Conservation (phyloP, 2,329 filamentous ascomycete genomes). For the Exophiala sideris region DNA sequence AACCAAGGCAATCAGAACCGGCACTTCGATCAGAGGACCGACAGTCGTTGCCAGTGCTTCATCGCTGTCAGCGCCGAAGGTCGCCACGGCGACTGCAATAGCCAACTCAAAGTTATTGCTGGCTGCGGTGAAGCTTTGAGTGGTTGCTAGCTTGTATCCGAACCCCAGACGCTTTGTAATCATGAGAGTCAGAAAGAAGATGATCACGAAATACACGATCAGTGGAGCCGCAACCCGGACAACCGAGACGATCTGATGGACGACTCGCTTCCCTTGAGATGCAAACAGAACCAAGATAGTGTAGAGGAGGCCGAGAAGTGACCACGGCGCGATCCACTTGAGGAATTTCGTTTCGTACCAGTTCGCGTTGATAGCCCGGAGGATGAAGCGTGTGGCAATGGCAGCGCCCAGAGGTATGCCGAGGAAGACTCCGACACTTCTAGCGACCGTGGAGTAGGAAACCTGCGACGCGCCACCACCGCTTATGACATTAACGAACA, state of each 20-base stretch:
- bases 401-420: slow-evolving; percentile 80
- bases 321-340: slow-evolving; percentile 67
- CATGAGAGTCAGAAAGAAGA: slow-evolving; percentile 68
- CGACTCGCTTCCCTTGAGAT: slow-evolving; percentile 71
- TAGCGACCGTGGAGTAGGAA: slow-evolving; percentile 65
- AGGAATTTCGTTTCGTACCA: slow-evolving; percentile 70
- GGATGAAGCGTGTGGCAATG: slow-evolving; percentile 64
- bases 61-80: slow-evolving; percentile 72
- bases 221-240: slow-evolving; percentile 76
- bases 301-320: slow-evolving; percentile 77
- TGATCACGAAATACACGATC: slow-evolving; percentile 72
- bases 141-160: slow-evolving; percentile 65
- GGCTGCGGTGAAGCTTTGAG: slow-evolving; percentile 82
- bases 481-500: slow-evolving; percentile 69
- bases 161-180: slow-evolving; percentile 63
- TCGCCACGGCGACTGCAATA: slow-evolving; percentile 81
- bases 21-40: slow-evolving; percentile 81
- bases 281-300: slow-evolving; percentile 85
- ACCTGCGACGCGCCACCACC: slow-evolving; percentile 38
- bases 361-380: slow-evolving; percentile 56
- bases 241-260: slow-evolving; percentile 79
- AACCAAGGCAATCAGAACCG: slow-evolving; percentile 72
- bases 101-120: slow-evolving; percentile 93
- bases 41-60: slow-evolving; percentile 81
- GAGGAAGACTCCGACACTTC: slow-evolving; percentile 77